A percentile compares a stretch with the other conserved stretches of the same genome.
Evolutionary conservation across 768 basidiomycete genomes (phyloP).

Genomic region (Dentipellis sp.): DNA sequence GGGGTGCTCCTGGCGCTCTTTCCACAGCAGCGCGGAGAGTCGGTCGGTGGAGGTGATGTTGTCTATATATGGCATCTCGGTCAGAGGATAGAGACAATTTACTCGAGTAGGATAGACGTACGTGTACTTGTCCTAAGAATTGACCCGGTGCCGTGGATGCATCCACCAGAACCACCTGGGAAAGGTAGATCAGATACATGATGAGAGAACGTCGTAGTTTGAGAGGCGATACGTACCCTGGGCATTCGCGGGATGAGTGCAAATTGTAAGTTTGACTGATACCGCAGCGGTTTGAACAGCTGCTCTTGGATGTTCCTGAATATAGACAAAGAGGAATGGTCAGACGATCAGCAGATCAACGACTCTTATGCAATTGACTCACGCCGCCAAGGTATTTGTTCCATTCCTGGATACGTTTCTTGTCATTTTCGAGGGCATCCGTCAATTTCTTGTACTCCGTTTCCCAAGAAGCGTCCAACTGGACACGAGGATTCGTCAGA

Average conservation of each 20-base stretch:
- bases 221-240: not conserved
- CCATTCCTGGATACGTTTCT: not conserved
- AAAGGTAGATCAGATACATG: not conserved
- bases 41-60: not conserved
- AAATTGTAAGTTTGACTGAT: not conserved
- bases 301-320: not conserved
- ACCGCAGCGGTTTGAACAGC: not conserved
- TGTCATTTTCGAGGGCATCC: not conserved
- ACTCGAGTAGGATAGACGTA: not conserved
- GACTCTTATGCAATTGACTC: not conserved
- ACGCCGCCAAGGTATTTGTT: not conserved
- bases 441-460: not conserved
- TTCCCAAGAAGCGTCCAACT: not conserved
- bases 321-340: not conserved
- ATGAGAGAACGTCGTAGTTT: not conserved
- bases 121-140: not conserved
- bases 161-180: not conserved
- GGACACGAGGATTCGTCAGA: not conserved
- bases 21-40: not conserved
- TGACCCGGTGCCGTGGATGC: not conserved
- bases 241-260: not conserved
- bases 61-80: not conserved
- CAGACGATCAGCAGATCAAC: not conserved
- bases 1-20: not conserved
- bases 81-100: not conserved